Evolutionary conservation across 352 stramenopile genomes (phyloP), one percentile per base, ranked within the genome.

Genomic region (Thalassiosira ordinaria): DNA sequence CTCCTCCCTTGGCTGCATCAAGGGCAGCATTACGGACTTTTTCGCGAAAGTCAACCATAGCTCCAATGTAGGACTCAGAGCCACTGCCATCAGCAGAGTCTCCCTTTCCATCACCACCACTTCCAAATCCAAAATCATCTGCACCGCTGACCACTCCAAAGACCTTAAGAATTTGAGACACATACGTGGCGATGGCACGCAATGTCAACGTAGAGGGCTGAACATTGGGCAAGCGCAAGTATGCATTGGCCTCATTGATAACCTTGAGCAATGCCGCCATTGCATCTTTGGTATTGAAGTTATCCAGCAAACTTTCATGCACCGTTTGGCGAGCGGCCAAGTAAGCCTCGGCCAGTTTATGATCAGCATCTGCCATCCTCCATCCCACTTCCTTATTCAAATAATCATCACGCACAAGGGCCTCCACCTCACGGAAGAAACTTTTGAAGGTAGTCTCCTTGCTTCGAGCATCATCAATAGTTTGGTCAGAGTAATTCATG

Each of bases 401-500:
- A 62, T 85, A 86, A 56, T 89, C 87, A 57, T 85, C 83, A 13
- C 87, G 64, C 26, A 89, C 55, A 1, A 91, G 60, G 22, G 88
- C 87, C 72, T 95, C 89, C 6, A 91, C 84, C 29, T 92, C 77
- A 18, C 78, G 66, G 72, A 95, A 95, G 55, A 95, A 95, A 44
- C 81, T 88, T 66, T 86, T 89, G 69, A 95, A 93, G 3, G 80
- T 86, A 20, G 81, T 89, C 65, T 95, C 91, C 64, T 86, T 92
- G n/a, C 74, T 84, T 16, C 82, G 74, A 20, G 91, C 89, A 82
- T 94, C 75, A 78, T 87, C 76, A 41, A 94, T 91, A 8, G 91
- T 95, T 49, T 95, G 75, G 56, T 95, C 89, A n/a, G 82, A 86
- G 55, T 94, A 95, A 63, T 92, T 88, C 91, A 95, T 95, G 11